Conservation (phyloP, 768 basidiomycete genomes). For the Leccinum boreale region DNA sequence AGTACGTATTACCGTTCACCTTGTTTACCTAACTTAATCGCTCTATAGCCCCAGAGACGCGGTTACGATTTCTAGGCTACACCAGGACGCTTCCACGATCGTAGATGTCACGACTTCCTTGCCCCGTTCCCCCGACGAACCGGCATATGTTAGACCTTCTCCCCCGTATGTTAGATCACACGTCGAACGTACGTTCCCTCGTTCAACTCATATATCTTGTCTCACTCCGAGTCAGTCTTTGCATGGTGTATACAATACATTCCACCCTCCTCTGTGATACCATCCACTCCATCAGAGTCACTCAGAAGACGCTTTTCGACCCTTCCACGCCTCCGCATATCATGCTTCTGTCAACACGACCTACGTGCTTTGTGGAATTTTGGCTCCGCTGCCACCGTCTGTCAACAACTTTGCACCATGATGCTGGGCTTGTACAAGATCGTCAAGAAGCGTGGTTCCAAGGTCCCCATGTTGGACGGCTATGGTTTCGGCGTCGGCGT, state of each 20-base stretch:
- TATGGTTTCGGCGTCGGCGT: slow-evolving; percentile 83
- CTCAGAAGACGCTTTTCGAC: slow-evolving; percentile 28
- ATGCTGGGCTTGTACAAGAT: slow-evolving; percentile 76
- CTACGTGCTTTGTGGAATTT: slow-evolving; percentile 84
- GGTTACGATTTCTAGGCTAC: slow-evolving; percentile 87
- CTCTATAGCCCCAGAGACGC: slow-evolving; percentile 79
- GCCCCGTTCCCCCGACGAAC: slow-evolving; percentile 87
- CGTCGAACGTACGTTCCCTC: slow-evolving; percentile 55
- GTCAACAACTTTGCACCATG: slow-evolving; percentile 86
- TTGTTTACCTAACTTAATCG: neutral
- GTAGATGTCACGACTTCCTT: slow-evolving; percentile 93
- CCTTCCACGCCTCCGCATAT: slow-evolving; percentile 60
- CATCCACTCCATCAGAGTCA: slow-evolving; percentile 35
- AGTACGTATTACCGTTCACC: slow-evolving; percentile 55
- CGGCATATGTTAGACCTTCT: slow-evolving; percentile 84
- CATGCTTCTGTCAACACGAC: slow-evolving; percentile 96
- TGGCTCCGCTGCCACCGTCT: slow-evolving; percentile 57
- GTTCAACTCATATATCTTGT: slow-evolving; percentile 1
- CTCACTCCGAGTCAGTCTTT: slow-evolving; percentile 52
- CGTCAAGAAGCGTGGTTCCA: slow-evolving; percentile 70
- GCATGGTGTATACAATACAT: slow-evolving; percentile 91
- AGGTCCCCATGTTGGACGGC: slow-evolving; percentile 70
- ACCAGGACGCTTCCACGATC: slow-evolving; percentile 75
- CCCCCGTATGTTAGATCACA: slow-evolving; percentile 92
- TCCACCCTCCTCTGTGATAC: slow-evolving; percentile 35